phyloP scores from a whole-genome alignment of 805 yeast genomes.

The Suhomyces vadensis region DNA sequence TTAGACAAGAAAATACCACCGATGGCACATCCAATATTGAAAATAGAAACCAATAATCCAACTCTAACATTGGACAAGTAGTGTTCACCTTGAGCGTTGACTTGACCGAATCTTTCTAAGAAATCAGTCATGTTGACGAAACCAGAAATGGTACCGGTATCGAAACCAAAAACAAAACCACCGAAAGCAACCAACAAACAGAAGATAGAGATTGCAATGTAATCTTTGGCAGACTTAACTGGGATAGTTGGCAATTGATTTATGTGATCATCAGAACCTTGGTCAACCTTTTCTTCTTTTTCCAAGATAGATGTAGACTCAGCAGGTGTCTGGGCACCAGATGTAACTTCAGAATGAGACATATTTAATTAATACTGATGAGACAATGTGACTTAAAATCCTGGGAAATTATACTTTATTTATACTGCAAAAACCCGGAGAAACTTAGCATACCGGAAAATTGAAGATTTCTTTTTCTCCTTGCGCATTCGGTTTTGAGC shows the following conservation, averaged over 20 bases:
- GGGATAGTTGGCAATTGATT: slow-evolving; percentile 18
- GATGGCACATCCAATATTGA: slow-evolving; percentile 31
- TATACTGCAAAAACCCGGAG: slow-evolving; percentile 8
- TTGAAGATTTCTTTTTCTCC: slow-evolving; percentile 1
- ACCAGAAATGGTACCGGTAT: slow-evolving; percentile 35
- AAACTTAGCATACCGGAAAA: slow-evolving; percentile 4
- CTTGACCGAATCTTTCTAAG: slow-evolving; percentile 22
- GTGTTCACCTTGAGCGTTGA: slow-evolving; percentile 17
- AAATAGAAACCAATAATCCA: slow-evolving; percentile 29
- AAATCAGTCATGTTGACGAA: slow-evolving; percentile 30
- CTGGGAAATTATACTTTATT: background rate
- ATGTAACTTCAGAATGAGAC: slow-evolving; percentile 26
- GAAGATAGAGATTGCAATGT: slow-evolving; percentile 32
- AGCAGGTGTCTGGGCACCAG: slow-evolving; percentile 38
- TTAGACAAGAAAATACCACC: slow-evolving; percentile 29
- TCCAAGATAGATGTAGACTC: slow-evolving; percentile 26
- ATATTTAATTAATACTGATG: slow-evolving; percentile 12
- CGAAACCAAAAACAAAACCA: slow-evolving; percentile 33
- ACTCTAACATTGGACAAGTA: slow-evolving; percentile 25
- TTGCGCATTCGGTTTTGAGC: slow-evolving; percentile 1
- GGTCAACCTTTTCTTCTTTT: slow-evolving; percentile 20
- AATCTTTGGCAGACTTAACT: slow-evolving; percentile 31
- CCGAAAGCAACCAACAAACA: slow-evolving; percentile 31
- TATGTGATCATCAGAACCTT: background rate
- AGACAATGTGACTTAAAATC: background rate